Base-by-base conservation (phyloP, 768 basidiomycete genomes). In the Hygrophoropsis aurantiaca region DNA sequence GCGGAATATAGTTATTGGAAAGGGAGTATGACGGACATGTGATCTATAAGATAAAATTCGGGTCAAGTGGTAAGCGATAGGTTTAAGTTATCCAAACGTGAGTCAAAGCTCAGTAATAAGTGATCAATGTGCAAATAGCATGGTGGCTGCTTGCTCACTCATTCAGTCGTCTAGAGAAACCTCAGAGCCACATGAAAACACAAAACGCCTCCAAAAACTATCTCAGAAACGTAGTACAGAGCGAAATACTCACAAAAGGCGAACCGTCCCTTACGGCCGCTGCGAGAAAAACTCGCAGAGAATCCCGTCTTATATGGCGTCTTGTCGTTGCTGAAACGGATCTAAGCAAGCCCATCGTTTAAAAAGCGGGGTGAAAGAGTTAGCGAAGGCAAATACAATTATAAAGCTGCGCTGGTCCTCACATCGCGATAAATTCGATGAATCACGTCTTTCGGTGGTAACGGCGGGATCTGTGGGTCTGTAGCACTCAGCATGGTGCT, bases 391-490 rank as follows among this genome's bases (percentile, higher is more conserved):
- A 20, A 15, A 36, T 30, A 41, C 53, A 24, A 16, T n/a, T n/a
- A n/a, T n/a, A n/a, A n/a, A n/a, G n/a, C n/a, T n/a, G n/a, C n/a
- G n/a, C n/a, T n/a, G n/a, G n/a, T n/a, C n/a, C n/a, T n/a, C n/a
- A 88, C 90, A 63, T 97, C 95, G 37, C 94, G 84, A 61, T 97
- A 95, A 33, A 97, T 94, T 13, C 95, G 76, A 64, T 98, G 90
- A 46, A 90, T 82, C 19, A 95, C 78, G 56, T 99, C 95, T 58
- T 93, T 94, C 0, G 90, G 81, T 0, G 97, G 97, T 2, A 98
- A 72, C 7, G 80, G 83, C 0, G 97, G 95, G 0, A 98, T 79
- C 58, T 97, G 82, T 15, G 80, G 69, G 62, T 99, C 95, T 1
- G 81, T 82, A 37, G 84, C 84, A 23, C 76, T 72, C 13, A 95